Base-by-base conservation (phyloP, 306 rosid genomes). In the Oxytropis ochrocephala region DNA sequence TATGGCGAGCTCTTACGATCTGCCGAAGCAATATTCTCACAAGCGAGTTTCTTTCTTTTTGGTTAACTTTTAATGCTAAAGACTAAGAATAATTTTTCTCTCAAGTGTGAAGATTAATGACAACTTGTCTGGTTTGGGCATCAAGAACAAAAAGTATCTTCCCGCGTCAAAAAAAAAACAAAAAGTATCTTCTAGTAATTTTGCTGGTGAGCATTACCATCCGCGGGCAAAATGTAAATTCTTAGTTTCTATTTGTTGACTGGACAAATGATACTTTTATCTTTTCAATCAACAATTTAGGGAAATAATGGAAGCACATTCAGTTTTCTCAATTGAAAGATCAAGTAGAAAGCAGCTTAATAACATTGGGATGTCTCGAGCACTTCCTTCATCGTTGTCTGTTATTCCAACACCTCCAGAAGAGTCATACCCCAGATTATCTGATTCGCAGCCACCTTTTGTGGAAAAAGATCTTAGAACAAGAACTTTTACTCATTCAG, bases 261-360 rank as follows among this genome's bases (percentile, higher is more conserved):
- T 59, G 55, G 64, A 60, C 64, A 73, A 70, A 65, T 78, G 75
- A 80, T 53, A 44, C 51, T 39, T 67, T 56, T 39, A 42, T 44
- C 42, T 56, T 53, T 82, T 80, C 55, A 79, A 62, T 46, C 41
- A 59, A 80, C 39, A 33, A 82, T 38, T 53, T 62, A 84, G 95
- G 84, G 73, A 72, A 75, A 79, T 64, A 64, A 84, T 94, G 97
- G 95, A 88, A 84, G 98, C 92, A 42, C 91, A 85, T 39, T 82
- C 88, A 78, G 82, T 88, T 63, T 70, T 84, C 50, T 78, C 95
- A 16, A 39, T 90, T 74, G 82, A 72, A 64, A 84, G 90, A 79
- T 80, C 96, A 64, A 85, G 82, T 79, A 74, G 85, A 56, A 84
- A 82, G 73, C 86, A 88, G 79, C 82, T 80, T 70, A 84, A 63